A percentile compares a stretch with the other conserved stretches of the same genome.
Evolutionary conservation across 2,329 filamentous ascomycete genomes (phyloP).

Genomic region (Hyphodiscus sp.): DNA sequence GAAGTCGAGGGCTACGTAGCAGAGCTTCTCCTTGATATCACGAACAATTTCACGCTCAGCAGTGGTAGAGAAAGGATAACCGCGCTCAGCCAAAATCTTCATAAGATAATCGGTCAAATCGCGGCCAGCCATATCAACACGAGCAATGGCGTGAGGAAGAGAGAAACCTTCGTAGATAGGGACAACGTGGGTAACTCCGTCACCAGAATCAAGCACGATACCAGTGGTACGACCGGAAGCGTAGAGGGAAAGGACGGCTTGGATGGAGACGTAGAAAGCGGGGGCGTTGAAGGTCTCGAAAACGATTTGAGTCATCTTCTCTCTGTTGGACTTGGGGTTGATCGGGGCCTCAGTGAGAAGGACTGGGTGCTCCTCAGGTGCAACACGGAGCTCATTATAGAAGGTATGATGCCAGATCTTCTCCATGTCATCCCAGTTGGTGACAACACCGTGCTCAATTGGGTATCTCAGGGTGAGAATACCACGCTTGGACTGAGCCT

Average conservation of each 20-base stretch:
- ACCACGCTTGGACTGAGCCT: conserved; percentile 99
- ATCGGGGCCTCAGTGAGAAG: conserved; percentile 98
- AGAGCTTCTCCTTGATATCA: conserved; percentile 99
- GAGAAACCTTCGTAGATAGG: conserved; percentile 99
- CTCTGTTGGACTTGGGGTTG: conserved; percentile 99
- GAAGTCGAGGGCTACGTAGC: conserved; percentile 99
- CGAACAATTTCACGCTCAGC: conserved; percentile 99
- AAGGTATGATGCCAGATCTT: conserved; percentile 99
- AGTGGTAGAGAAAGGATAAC: conserved; percentile 99
- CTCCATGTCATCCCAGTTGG: conserved; percentile 99
- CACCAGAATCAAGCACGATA: conserved; percentile 99
- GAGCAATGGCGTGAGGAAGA: conserved; percentile 98
- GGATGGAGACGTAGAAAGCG: conserved; percentile 99
- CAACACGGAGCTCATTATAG: conserved; percentile 99
- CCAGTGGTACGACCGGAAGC: conserved; percentile 99
- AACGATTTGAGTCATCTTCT: conserved; percentile 99
- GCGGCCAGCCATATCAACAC: conserved; percentile 99
- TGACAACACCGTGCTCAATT: conserved; percentile 99
- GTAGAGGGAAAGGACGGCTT: conserved; percentile 98
- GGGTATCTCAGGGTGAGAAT: conserved; percentile 99
- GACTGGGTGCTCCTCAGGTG: conserved; percentile 99
- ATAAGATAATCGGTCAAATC: conserved; percentile 99
- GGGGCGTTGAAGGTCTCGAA: conserved; percentile 99
- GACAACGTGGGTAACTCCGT: conserved; percentile 99
- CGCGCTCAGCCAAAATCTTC: conserved; percentile 99